Evolutionary conservation across 768 basidiomycete genomes (phyloP).

Genomic region (Leccinum variicolor): DNA sequence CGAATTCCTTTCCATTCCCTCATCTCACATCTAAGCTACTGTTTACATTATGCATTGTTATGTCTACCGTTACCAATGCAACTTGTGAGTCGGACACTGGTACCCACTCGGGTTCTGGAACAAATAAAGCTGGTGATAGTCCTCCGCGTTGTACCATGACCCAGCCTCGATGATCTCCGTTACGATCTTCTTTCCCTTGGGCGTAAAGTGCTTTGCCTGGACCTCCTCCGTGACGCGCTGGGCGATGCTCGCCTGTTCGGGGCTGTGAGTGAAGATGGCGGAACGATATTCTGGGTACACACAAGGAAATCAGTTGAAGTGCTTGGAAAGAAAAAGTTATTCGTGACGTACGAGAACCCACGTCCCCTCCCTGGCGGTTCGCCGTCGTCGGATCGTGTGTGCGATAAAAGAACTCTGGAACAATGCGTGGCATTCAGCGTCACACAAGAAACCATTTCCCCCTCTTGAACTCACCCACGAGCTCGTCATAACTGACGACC

Average conservation of each 20-base stretch:
- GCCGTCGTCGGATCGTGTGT: constrained; percentile 89
- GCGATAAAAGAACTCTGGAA: constrained; percentile 86
- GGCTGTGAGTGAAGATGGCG: constrained; percentile 77
- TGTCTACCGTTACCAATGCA: constrained; percentile 61
- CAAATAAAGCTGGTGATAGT: constrained; percentile 81
- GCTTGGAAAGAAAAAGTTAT: background rate
- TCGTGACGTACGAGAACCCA: constrained; percentile 64
- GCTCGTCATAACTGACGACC: constrained; percentile 75
- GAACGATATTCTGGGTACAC: constrained; percentile 78
- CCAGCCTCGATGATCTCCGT: constrained; percentile 71
- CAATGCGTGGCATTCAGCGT: background rate
- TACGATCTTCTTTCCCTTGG: constrained; percentile 68
- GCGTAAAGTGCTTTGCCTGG: constrained; percentile 77
- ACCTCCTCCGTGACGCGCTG: constrained; percentile 78
- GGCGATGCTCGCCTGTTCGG: constrained; percentile 71
- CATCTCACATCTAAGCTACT: background rate
- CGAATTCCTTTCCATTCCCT: background rate
- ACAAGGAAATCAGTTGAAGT: background rate
- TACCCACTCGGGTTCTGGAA: constrained; percentile 83
- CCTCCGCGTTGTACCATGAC: constrained; percentile 80
- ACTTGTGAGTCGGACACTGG: constrained; percentile 83
- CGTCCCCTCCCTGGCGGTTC: constrained; percentile 75
- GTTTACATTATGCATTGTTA: too few relatives aligned
- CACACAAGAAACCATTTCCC: too few relatives aligned
- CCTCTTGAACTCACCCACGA: constrained; percentile 55